phyloP scores from a whole-genome alignment of 2,329 filamentous ascomycete genomes.

The Trichoderma arundinaceum region DNA sequence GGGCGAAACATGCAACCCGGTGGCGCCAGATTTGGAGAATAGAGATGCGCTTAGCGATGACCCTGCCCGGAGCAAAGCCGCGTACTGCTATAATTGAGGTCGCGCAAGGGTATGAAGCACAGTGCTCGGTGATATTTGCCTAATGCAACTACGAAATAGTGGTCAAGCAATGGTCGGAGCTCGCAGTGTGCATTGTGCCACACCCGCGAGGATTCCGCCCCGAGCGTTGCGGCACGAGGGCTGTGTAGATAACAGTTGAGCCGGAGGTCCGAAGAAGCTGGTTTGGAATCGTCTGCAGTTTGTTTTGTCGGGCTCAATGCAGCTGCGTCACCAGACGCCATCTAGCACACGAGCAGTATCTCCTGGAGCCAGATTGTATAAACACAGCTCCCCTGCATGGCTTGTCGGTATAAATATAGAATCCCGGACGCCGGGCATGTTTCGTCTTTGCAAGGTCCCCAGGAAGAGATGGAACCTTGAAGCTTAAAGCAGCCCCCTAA shows the following conservation, averaged over 20 bases:
- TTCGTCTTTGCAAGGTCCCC: too few species aligned
- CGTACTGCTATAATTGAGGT: slow-evolving; percentile 3
- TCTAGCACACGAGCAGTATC: too few species aligned
- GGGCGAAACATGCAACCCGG: slow-evolving; percentile 22
- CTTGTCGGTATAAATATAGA: too few species aligned
- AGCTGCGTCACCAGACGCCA: background rate
- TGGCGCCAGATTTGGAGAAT: slow-evolving; percentile 13
- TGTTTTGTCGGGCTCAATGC: slow-evolving; percentile 8
- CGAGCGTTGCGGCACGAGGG: slow-evolving; percentile 16
- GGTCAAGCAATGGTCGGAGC: background rate
- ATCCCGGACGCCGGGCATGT: too few species aligned
- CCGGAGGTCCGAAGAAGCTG: slow-evolving; percentile 25
- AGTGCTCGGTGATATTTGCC: background rate
- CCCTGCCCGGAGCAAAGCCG: too few species aligned
- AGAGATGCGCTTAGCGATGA: background rate
- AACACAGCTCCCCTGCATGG: too few species aligned
- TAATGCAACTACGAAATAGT: too few species aligned
- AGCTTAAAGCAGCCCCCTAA: too few species aligned
- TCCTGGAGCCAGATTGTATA: too few species aligned
- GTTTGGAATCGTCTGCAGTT: slow-evolving; percentile 5
- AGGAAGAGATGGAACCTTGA: too few species aligned
- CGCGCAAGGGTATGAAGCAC: slow-evolving; percentile 11
- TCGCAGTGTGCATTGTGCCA: slow-evolving; percentile 18
- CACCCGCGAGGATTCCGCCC: slow-evolving; percentile 15
- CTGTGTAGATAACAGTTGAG: slow-evolving; percentile 4